Evolutionary conservation across 2,329 filamentous ascomycete species (phyloP).

Genomic region (Fusarium equiseti): DNA sequence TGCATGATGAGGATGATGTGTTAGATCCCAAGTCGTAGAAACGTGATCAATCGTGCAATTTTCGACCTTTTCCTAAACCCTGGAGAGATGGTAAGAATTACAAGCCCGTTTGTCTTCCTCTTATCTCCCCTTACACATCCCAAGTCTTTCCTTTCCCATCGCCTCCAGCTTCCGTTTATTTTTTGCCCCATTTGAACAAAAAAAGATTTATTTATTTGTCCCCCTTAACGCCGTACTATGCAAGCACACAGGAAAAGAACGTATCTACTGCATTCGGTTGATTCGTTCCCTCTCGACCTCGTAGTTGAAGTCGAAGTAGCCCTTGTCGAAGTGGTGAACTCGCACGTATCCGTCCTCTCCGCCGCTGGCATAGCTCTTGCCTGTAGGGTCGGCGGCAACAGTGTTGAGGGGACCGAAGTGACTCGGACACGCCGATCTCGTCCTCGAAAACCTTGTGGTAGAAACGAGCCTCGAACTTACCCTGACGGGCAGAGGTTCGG

Average conservation of each 20-base stretch:
- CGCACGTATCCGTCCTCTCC: constrained; percentile 99
- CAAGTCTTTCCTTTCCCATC: constrained; percentile 27
- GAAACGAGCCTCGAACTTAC: constrained; percentile 99
- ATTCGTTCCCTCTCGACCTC: constrained; percentile 91
- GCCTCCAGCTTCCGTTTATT: constrained; percentile 39
- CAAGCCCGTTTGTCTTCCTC: constrained; percentile 45
- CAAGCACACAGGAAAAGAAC: constrained; percentile 56
- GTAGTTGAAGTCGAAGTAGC: constrained; percentile 98
- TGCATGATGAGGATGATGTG: constrained; percentile 39
- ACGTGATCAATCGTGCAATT: constrained; percentile 46
- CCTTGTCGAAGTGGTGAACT: constrained; percentile 98
- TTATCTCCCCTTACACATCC: constrained; percentile 37
- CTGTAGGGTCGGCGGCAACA: constrained; percentile 90
- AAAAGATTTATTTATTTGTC: constrained; percentile 48
- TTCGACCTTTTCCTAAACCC: constrained; percentile 45
- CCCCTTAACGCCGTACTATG: constrained; percentile 58
- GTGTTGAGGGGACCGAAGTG: constrained; percentile 99
- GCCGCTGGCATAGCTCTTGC: constrained; percentile 92
- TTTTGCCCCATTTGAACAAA: constrained; percentile 49
- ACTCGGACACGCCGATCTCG: constrained; percentile 94
- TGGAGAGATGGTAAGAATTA: constrained; percentile 51
- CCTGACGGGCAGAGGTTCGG: constrained; percentile 90
- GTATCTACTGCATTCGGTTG: constrained; percentile 58
- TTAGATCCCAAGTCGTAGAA: constrained; percentile 38
- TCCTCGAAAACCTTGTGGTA: constrained; percentile 99